Evolutionary conservation across 2,329 filamentous ascomycete species (phyloP).

Genomic region (Plectosphaerella sp.): DNA sequence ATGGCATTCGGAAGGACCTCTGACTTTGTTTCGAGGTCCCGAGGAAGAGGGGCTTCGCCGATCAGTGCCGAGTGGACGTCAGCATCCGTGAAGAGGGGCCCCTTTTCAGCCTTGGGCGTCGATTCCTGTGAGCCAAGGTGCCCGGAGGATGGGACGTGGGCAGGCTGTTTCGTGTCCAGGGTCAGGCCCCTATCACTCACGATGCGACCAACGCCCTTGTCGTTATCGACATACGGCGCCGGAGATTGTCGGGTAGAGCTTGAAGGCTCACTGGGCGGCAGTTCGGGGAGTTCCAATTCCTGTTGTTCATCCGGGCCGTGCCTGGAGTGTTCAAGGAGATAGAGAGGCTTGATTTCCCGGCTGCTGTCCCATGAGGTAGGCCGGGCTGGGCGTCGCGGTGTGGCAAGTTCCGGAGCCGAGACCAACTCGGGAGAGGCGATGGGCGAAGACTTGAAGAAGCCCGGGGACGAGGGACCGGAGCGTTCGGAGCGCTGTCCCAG

Average conservation of each 20-base stretch:
- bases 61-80: constrained; percentile 9
- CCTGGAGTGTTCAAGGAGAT: constrained; percentile 59
- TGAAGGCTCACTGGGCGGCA: constrained; percentile 38
- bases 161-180: constrained; percentile 33
- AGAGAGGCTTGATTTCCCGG: constrained; percentile 75
- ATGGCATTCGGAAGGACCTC: not conserved
- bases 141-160: constrained; percentile 32
- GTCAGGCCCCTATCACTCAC: constrained; percentile 22
- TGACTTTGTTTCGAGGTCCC: constrained; percentile 6
- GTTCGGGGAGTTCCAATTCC: constrained; percentile 41
- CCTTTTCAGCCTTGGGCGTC: constrained; percentile 58
- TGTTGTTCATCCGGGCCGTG: constrained; percentile 38
- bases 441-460: constrained; percentile 33
- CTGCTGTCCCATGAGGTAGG: constrained; percentile 59
- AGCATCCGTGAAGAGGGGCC: constrained; percentile 26
- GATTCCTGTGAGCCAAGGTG: constrained; percentile 59
- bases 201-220: constrained; percentile 21
- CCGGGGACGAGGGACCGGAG: constrained; percentile 35
- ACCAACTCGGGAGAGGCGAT: constrained; percentile 22
- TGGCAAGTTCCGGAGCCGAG: constrained; percentile 25
- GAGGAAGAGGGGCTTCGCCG: constrained; percentile 12
- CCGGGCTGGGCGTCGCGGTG: constrained; percentile 35
- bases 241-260: constrained; percentile 26
- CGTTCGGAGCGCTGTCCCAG: constrained; percentile 36
- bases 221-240: constrained; percentile 22